Evolutionary conservation across 441 rosid genomes (phyloP).

Genomic region (Melastoma candidum): DNA sequence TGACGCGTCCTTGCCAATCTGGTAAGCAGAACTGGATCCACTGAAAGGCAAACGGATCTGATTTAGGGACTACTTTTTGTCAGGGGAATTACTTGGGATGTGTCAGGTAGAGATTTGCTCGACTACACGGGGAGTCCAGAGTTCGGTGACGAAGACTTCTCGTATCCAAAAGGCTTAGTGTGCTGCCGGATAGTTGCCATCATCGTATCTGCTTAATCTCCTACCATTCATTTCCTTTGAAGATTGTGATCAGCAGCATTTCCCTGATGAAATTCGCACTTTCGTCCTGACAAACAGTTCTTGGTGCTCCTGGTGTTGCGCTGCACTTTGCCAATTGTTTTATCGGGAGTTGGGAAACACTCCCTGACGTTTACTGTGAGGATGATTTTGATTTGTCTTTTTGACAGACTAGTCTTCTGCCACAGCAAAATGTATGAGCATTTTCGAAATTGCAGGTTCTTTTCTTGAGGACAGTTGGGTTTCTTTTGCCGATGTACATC

Average conservation of each 20-base stretch:
- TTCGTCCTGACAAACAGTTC: conserved; percentile 35
- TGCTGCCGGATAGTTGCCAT: conserved; percentile 63
- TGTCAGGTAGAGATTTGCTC: conserved; percentile 39
- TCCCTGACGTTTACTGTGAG: conserved; percentile 48
- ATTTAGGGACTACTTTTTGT: not conserved
- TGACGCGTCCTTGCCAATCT: no score
- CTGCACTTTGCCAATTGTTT: conserved; percentile 53
- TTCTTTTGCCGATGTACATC: conserved; percentile 52
- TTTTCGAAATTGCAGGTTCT: conserved; percentile 31
- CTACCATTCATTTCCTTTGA: not conserved
- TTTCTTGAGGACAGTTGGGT: conserved; percentile 45
- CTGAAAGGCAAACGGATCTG: no score
- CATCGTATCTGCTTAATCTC: conserved; percentile 26
- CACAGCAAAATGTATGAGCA: not conserved
- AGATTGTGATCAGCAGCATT: not conserved
- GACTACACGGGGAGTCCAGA: conserved; percentile 30
- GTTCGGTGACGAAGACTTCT: conserved; percentile 27
- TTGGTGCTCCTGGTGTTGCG: conserved; percentile 59
- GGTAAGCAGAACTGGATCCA: no score
- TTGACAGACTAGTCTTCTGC: not conserved
- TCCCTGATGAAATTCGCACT: not conserved
- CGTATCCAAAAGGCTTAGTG: conserved; percentile 43
- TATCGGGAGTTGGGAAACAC: conserved; percentile 44
- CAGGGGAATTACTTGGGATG: conserved; percentile 56
- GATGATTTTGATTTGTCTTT: not conserved